Conservation (phyloP, 176 grass and related monocot species). For the Neostapfia colusana region DNA sequence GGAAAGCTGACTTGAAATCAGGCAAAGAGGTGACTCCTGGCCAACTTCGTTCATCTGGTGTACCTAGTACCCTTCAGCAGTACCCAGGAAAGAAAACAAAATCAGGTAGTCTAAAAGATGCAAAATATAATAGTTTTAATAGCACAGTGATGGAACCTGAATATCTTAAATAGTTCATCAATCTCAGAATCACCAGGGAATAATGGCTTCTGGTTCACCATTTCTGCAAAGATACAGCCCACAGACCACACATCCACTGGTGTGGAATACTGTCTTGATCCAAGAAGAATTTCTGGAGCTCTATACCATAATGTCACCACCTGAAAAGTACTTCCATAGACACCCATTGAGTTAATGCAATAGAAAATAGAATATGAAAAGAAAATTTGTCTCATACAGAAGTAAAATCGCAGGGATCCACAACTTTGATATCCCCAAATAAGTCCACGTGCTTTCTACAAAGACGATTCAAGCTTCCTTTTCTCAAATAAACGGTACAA, state of each 20-base stretch:
- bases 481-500: slow-evolving; percentile 14
- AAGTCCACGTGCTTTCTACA: neutral
- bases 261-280: slow-evolving; percentile 78
- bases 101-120: slow-evolving; percentile 27
- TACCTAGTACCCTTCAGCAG: slow-evolving; percentile 65
- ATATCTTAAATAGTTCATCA: slow-evolving; percentile 92
- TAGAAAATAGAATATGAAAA: neutral
- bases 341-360: slow-evolving; percentile 34
- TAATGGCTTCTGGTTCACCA: slow-evolving; percentile 81
- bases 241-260: slow-evolving; percentile 94
- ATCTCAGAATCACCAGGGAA: slow-evolving; percentile 96
- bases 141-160: slow-evolving; percentile 54
- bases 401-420: neutral
- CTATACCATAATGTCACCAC: slow-evolving; percentile 94
- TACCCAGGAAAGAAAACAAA: slow-evolving; percentile 18
- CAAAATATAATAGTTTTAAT: slow-evolving; percentile 26
- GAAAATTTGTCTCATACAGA: neutral
- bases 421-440: neutral
- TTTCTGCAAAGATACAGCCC: slow-evolving; percentile 95
- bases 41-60: slow-evolving; percentile 91
- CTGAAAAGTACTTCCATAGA: slow-evolving; percentile 50
- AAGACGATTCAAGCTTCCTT: neutral
- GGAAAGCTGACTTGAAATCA: slow-evolving; percentile 89
- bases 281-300: slow-evolving; percentile 89
- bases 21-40: slow-evolving; percentile 74